Base-by-base conservation (phyloP, 2,329 filamentous ascomycete genomes). In the Penicillium sp. region DNA sequence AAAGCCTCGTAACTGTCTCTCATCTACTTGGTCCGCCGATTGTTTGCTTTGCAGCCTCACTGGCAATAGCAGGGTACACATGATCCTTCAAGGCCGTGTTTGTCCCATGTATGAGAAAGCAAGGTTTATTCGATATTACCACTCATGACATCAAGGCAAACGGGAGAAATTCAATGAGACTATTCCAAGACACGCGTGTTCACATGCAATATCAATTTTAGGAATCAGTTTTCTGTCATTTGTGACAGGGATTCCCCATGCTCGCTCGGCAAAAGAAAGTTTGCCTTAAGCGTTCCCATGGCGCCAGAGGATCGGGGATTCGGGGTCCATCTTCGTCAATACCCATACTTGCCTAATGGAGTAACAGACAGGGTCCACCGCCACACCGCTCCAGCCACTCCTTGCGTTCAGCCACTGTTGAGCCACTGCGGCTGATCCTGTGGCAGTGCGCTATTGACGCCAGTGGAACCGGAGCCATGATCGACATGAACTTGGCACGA, bases 311-410 rank as follows among this genome's bases (percentile, higher is more conserved):
- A 22, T 22, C 18, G 18, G 18, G 18, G 18, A 22, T 22, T 22
- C 18, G 18, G 18, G 18, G 18, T 5, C 18, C 18, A n/a, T n/a
- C n/a, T n/a, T n/a, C n/a, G n/a, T 22, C 18, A 22, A 22, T 9
- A 22, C 18, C 5, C 18, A 22, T 5, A n/a, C 22, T 22, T 43
- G 8, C 41, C 42, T n/a, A 29, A 51, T 44, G 14, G 23, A 43
- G 48, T 17, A 49, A 39, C n/a, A 1, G 0, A 5, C 18, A 8
- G 4, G 13, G 30, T 45, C 25, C 37, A 51, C 46, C 39, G 50
- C 48, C 50, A 51, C 48, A 51, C 15, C 20, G 7, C 12, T 25
- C 33, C 36, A 47, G 46, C 50, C 50, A 50, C 46, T 47, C 46
- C 48, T 51, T 51, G 37, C 46, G 9, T 31, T 41, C 15, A 42